A percentile compares a stretch with the other conserved stretches of the same genome.
Evolutionary conservation across 768 basidiomycete genomes (phyloP).

Genomic region (Pulveroboletus sp.): DNA sequence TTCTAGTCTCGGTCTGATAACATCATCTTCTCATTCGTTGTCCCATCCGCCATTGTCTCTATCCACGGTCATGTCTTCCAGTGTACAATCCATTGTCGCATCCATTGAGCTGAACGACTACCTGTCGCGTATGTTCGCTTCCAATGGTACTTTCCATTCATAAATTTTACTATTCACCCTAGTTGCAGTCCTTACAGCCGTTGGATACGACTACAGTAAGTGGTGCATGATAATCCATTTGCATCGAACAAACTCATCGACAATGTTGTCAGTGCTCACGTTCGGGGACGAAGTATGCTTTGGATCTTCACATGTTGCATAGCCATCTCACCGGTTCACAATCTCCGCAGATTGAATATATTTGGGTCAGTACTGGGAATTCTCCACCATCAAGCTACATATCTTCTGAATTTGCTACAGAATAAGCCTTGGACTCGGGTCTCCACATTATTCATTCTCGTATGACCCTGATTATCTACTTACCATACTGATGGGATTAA

Average conservation of each 20-base stretch:
- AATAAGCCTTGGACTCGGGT: not conserved
- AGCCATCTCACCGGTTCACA: too few species aligned
- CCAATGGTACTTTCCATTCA: too few species aligned
- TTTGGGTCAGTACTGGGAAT: not conserved
- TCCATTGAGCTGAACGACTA: not conserved
- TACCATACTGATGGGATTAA: too few species aligned
- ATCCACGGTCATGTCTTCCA: too few species aligned
- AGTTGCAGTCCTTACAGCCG: not conserved
- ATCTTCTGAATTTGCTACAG: not conserved
- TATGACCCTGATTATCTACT: not conserved
- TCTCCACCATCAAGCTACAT: too few species aligned
- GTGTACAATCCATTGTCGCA: too few species aligned
- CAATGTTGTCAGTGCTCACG: not conserved
- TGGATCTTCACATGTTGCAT: too few species aligned
- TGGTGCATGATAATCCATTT: not conserved
- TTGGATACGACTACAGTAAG: not conserved
- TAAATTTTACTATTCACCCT: too few species aligned
- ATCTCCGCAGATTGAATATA: not conserved
- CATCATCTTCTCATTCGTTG: too few species aligned
- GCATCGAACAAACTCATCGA: too few species aligned
- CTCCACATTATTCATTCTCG: not conserved
- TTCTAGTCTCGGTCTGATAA: too few species aligned
- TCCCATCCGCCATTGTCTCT: too few species aligned
- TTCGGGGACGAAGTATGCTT: not conserved
- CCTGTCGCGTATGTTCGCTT: not conserved